Conservation (phyloP, 345 rosid species). For the Citrus medica region DNA sequence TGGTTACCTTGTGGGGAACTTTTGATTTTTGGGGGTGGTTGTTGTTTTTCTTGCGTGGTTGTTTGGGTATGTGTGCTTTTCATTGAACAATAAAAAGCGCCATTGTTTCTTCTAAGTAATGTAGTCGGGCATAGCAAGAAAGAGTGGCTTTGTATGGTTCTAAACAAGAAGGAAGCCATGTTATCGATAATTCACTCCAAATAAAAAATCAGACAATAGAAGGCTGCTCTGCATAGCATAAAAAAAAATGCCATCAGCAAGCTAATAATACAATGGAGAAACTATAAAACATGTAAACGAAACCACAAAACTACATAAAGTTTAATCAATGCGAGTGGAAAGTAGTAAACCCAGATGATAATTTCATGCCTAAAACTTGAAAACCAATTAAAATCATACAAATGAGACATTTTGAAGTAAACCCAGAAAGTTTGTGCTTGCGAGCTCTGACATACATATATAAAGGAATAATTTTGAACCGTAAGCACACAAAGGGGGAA, state of each 20-base stretch:
- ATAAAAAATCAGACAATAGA: conserved; percentile 4
- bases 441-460: neutral
- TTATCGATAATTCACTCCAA: neutral
- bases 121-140: conserved; percentile 38
- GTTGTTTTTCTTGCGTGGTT: conserved; percentile 48
- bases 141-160: conserved; percentile 50
- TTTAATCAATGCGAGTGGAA: neutral
- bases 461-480: neutral
- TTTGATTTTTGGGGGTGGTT: conserved; percentile 36
- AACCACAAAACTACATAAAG: neutral
- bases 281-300: neutral
- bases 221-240: conserved; percentile 27
- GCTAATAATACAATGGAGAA: neutral
- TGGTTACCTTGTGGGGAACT: conserved; percentile 39
- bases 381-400: neutral
- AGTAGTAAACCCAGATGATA: neutral
- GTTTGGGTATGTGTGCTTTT: conserved; percentile 43
- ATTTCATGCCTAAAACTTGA: neutral
- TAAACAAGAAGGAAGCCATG: conserved; percentile 65
- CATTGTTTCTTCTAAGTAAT: conserved; percentile 44
- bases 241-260: conserved; percentile 24
- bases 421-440: neutral
- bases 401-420: neutral
- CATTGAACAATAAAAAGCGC: conserved; percentile 39
- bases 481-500: neutral